phyloP scores from a whole-genome alignment of 2,329 filamentous ascomycete species.

The Neopestalotiopsis clavispora region DNA sequence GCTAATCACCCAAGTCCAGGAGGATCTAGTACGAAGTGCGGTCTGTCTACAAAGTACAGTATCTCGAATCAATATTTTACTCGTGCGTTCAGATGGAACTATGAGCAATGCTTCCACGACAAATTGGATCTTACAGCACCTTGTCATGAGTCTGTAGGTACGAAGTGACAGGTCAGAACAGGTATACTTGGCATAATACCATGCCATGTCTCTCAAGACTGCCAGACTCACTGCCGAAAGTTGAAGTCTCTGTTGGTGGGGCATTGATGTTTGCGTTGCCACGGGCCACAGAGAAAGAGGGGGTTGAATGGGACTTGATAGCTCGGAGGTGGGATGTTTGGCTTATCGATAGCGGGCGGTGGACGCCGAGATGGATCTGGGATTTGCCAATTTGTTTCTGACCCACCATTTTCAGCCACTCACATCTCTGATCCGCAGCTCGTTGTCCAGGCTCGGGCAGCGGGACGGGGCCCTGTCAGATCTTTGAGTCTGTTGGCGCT shows the following conservation, averaged over 20 bases:
- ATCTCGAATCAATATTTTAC: no score
- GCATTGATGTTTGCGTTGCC: neutral
- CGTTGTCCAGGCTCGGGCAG: conserved; percentile 1
- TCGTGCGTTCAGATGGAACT: no score
- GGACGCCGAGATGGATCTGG: neutral
- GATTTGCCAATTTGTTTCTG: neutral
- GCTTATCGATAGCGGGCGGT: neutral
- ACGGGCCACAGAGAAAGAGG: no score
- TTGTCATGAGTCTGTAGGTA: neutral
- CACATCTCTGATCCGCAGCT: neutral
- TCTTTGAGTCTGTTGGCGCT: neutral
- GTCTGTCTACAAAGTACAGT: neutral
- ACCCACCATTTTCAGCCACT: conserved; percentile 11
- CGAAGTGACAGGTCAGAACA: neutral
- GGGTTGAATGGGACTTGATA: neutral
- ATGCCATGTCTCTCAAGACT: neutral
- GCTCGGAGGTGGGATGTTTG: conserved; percentile 1
- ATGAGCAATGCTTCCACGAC: no score
- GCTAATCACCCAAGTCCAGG: neutral
- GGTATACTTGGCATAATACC: neutral
- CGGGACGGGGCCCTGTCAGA: neutral
- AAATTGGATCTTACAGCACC: no score
- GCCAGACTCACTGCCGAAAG: neutral
- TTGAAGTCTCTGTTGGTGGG: neutral
- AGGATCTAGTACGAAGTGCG: neutral